Base-by-base conservation (phyloP, 169 alveolate genomes). In the Cryptosporidium viatorum region DNA sequence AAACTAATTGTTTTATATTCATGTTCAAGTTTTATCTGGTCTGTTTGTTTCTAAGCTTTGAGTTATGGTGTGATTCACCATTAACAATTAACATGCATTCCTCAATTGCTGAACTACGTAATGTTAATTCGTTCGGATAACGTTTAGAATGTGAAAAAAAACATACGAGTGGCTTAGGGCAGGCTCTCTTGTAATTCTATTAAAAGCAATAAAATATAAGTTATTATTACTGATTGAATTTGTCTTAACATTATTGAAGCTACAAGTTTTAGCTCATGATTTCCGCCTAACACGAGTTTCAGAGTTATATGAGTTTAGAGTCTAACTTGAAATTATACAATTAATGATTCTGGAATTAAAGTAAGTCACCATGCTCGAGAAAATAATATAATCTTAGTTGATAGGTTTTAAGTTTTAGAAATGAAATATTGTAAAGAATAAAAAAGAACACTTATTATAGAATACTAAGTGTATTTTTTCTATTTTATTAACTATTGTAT, bases 1-100 rank as follows among this genome's bases (percentile, higher is more conserved):
- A 65, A 65, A 65, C 71, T 31, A 65, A 65, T 33, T 21, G 67
- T 55, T 55, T 55, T 23, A 55, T 55, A 21, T 55, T 8, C 67
- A 55, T 55, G 55, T 48, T 48, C 55, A 48, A 18, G 8, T 48
- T 48, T 48, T 12, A 21, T n/a, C 37, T 23, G 4, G 23, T 55
- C 8, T 55, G 4, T 26, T 55, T 21, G 12, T 55, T 55, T 21
- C 35, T 55, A 16, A 9, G 8, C 2, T 21, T 16, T 21, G 67
- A 55, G 67, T 55, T 55, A 2, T 23, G 37, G 37, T 8, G 39
- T 55, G 35, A 2, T 21, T 55, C 2, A 10, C 37, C 1, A n/a
- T 29, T 55, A 8, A 21, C 5, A 55, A 26, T 37, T 16, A 55
- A 12, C 37, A 8, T 29, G 5, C 9, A 5, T 3, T 55, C 21